Base-by-base conservation (phyloP, 106 monocot species). In the Allium sativum region DNA sequence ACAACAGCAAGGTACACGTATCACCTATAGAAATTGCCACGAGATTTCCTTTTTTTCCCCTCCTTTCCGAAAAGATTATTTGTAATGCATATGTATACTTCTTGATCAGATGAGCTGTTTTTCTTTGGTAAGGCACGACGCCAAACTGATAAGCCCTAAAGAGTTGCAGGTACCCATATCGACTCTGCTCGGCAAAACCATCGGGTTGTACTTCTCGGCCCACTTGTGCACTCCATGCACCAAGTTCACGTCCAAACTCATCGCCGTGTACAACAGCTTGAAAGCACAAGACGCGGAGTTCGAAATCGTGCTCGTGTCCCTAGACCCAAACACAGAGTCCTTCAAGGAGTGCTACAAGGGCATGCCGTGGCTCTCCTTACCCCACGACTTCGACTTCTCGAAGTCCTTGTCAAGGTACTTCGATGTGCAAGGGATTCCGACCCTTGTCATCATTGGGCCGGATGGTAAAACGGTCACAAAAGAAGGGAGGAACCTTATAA, bases 341-440 rank as follows among this genome's bases (percentile, higher is more conserved):
- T 85, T 66, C 65, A 51, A n/a, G 10, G 47, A 72, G 16, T 78
- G 70, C 60, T 75, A 22, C 56, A 65, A 42, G 40, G 70, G 17
- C 65, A 85, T 85, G 85, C 85, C 85, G 19, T 85, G 85, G 85
- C 72, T 78, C 16, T 68, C 81, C 18, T 50, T 85, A 67, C 81
- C 77, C 0, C 75, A 74, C 22, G 40, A 75, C 9, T 46, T 57
- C 3, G 73, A 74, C 44, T 64, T 68, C 6, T 65, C 77, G 0
- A 78, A 63, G 42, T 41, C 55, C 8, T 55, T 81, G 16, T 65
- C 73, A 57, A 62, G 77, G 10, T 81, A 81, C 40, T 81, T 81
- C 16, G 65, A 77, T 12, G 11, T 81, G 12, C 64, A 70, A 62
- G 73, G 72, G 14, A 81, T 81, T 21, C 81, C 81, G 0, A 17